These are phyloP conservation scores for Yamadazyma paraphyllophila DNA, from an alignment of 805 yeast genomes.

Conservation along the genomic window DNA sequence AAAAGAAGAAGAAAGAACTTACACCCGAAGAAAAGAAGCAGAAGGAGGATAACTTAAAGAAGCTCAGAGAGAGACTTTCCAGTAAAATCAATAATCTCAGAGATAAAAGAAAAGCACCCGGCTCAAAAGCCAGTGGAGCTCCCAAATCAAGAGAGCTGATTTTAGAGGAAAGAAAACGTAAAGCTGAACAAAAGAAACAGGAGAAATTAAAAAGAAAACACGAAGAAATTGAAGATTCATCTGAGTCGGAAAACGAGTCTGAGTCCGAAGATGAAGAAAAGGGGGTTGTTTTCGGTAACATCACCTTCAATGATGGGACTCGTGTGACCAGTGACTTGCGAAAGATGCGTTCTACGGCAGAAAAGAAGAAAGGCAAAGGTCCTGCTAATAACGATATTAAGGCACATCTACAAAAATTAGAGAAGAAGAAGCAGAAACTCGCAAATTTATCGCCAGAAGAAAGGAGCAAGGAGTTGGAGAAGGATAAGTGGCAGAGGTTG, in stretches of 20 bases:
- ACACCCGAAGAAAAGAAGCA: slow-evolving; percentile 44
- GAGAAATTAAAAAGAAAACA: slow-evolving; percentile 42
- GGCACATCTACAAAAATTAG: slow-evolving; percentile 76
- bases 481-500: slow-evolving; percentile 82
- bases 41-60: slow-evolving; percentile 56
- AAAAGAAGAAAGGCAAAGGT: slow-evolving; percentile 63
- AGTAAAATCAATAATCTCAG: slow-evolving; percentile 66
- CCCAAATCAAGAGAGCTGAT: slow-evolving; percentile 82
- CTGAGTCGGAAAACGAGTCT: slow-evolving; percentile 25
- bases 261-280: slow-evolving; percentile 31
- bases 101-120: slow-evolving; percentile 89
- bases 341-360: slow-evolving; percentile 48
- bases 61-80: slow-evolving; percentile 75
- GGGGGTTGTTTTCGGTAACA: slow-evolving; percentile 74
- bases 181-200: slow-evolving; percentile 46
- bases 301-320: slow-evolving; percentile 79
- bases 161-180: slow-evolving; percentile 57
- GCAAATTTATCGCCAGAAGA: slow-evolving; percentile 58
- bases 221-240: slow-evolving; percentile 43
- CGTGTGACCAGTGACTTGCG: slow-evolving; percentile 71
- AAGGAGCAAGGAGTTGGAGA: slow-evolving; percentile 60
- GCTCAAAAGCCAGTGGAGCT: slow-evolving; percentile 75
- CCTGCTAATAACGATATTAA: slow-evolving; percentile 82
- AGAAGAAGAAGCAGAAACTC: slow-evolving; percentile 66
- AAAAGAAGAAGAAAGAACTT: slow-evolving; percentile 23